phyloP scores from a whole-genome alignment of 345 rosid species.

The Sonneratia alba region DNA sequence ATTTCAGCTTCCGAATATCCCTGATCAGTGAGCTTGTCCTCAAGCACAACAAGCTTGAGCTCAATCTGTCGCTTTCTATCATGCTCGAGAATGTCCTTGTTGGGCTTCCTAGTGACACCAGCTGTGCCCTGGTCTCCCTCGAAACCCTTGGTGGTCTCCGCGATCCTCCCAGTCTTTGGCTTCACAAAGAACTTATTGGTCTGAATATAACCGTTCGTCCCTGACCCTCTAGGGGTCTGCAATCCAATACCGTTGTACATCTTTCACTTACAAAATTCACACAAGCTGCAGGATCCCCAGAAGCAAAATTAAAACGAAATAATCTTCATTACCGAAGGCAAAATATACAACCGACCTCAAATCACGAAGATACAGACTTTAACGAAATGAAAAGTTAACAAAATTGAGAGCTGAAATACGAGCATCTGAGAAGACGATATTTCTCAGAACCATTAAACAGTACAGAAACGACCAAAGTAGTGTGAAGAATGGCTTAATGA shows the following conservation, averaged over 20 bases:
- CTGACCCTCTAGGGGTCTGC: constrained; percentile 95
- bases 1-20: constrained; percentile 81
- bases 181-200: constrained; percentile 76
- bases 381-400: neutral
- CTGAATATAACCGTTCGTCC: constrained; percentile 89
- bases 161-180: constrained; percentile 58
- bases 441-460: too few species aligned
- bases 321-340: neutral
- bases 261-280: constrained; percentile 2
- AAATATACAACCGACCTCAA: neutral
- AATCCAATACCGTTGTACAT: constrained; percentile 96
- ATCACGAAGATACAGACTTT: neutral
- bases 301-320: neutral
- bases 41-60: constrained; percentile 71
- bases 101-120: constrained; percentile 72
- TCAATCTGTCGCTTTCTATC: constrained; percentile 91
- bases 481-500: neutral
- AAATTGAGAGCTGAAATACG: neutral
- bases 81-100: constrained; percentile 79
- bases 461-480: neutral
- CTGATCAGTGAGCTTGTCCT: constrained; percentile 68
- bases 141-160: constrained; percentile 46
- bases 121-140: constrained; percentile 79
- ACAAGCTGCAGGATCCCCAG: neutral
- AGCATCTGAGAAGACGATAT: neutral